Base-by-base conservation (phyloP, 2,329 filamentous ascomycete genomes). In the Stemphylium lycopersici region DNA sequence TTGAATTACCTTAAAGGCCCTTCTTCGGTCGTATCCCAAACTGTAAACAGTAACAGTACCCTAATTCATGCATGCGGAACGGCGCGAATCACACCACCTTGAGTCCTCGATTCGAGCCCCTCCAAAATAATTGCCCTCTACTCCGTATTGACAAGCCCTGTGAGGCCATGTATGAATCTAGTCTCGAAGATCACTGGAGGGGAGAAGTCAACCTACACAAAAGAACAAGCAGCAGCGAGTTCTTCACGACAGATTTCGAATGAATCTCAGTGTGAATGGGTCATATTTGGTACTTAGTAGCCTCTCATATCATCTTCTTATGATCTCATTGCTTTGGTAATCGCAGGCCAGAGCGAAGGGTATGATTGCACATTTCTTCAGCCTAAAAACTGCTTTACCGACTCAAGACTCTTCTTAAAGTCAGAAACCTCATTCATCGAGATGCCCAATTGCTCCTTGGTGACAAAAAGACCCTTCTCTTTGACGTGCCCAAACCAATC, bases 401-500 rank as follows among this genome's bases (percentile, higher is more conserved):
- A 15, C 18, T 51, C 41, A 26, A 51, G 48, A 20, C 24, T 33
- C n/a, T 51, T 41, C 18, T 33, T 45, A n/a, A 51, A 38, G 41
- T 45, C 46, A 10, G 48, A 51, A 26, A 51, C 42, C 36, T 40
- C 42, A 8, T 52, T 29, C 20, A 12, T 18, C 29, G 42, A 47
- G 11, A 52, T 52, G 6, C 36, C 36, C 22, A 52, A 22, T 18
- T 51, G 33, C 20, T 52, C 49, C 36, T 22, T 52, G 3, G 36
- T 52, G 10, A 52, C 15, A 10, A 52, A 52, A 8, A 52, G 12
- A 8, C 43, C 43, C 42, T 47, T 36, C 29, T 52, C 36, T 6
- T 52, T 52, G 15, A 29, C n/a, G 2, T 39, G 29, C 4, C 34
- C 26, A 33, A 33, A 52, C 49, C 49, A 52, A 12, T 52, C 49